phyloP scores from a whole-genome alignment of 257 asterid species.

The Gentiana dahurica region DNA sequence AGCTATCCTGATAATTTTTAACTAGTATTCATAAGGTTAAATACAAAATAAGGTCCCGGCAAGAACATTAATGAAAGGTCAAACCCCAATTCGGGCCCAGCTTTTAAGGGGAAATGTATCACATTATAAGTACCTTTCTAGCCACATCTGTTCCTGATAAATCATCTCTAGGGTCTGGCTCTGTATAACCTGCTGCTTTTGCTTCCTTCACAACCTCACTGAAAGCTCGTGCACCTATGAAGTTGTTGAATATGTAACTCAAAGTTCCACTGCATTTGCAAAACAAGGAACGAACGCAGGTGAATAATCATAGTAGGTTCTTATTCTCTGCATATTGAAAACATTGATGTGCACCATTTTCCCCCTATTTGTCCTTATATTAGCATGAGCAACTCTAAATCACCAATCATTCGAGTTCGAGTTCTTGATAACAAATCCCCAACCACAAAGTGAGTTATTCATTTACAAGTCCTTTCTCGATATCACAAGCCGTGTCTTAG shows the following conservation, averaged over 20 bases:
- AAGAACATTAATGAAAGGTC: too few relatives aligned
- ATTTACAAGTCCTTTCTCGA: too few relatives aligned
- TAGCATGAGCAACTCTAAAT: not conserved
- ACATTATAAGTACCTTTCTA: slow-evolving; percentile 54
- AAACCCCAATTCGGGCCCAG: too few relatives aligned
- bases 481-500: too few relatives aligned
- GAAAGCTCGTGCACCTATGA: slow-evolving; percentile 49
- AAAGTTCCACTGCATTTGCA: slow-evolving; percentile 77
- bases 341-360: too few relatives aligned
- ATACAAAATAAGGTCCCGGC: not conserved
- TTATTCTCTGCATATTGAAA: too few relatives aligned
- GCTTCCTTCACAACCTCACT: slow-evolving; percentile 96
- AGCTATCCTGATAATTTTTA: not conserved
- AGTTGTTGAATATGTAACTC: slow-evolving; percentile 95
- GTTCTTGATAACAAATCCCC: not conserved
- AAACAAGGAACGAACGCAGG: slow-evolving; percentile 10
- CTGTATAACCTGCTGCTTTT: slow-evolving; percentile 94
- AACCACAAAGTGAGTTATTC: too few relatives aligned
- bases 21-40: too few relatives aligned
- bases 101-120: not conserved
- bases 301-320: slow-evolving; percentile 5
- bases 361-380: not conserved
- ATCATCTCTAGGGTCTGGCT: slow-evolving; percentile 99
- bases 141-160: slow-evolving; percentile 98
- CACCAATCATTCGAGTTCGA: not conserved